Percentiles rank a stretch among this genome's conserved stretches.
Conservation (phyloP, 805 yeast species). For the Cyberlindnera nakhonratchasimensis region DNA sequence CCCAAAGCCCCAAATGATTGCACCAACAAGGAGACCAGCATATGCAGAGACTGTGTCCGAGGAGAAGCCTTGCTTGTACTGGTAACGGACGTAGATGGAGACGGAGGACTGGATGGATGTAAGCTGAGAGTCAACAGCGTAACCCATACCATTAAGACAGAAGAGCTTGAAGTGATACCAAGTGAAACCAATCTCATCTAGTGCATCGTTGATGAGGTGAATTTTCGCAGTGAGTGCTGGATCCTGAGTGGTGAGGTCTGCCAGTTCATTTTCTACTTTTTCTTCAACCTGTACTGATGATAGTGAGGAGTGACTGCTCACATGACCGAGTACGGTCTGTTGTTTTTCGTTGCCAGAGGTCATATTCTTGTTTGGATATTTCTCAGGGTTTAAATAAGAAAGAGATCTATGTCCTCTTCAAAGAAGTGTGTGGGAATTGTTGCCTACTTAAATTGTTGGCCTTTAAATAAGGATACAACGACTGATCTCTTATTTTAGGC, state of each 20-base stretch:
- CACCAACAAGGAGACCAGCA: conserved; percentile 47
- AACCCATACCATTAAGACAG: conserved; percentile 49
- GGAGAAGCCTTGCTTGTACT: conserved; percentile 43
- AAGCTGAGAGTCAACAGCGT: conserved; percentile 48
- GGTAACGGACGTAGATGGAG: conserved; percentile 41
- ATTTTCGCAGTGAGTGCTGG: conserved; percentile 32
- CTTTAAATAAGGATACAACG: too few relatives aligned
- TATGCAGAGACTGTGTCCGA: conserved; percentile 41
- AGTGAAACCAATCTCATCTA: conserved; percentile 61
- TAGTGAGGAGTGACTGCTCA: not conserved
- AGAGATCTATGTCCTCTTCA: too few relatives aligned
- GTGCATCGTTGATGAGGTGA: conserved; percentile 45
- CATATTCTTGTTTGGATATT: too few relatives aligned
- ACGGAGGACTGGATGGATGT: conserved; percentile 44
- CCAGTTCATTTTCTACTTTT: conserved; percentile 6
- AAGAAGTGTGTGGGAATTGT: too few relatives aligned
- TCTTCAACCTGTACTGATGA: not conserved
- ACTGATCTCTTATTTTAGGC: too few relatives aligned
- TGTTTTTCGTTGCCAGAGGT: not conserved
- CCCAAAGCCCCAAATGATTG: conserved; percentile 48
- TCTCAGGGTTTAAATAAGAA: too few relatives aligned
- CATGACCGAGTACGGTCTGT: not conserved
- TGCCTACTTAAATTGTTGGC: too few relatives aligned
- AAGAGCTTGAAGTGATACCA: conserved; percentile 46
- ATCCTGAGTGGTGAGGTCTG: conserved; percentile 28